Conservation (phyloP, 495 filamentous ascomycete species). For the Aspergillus sparsus region DNA sequence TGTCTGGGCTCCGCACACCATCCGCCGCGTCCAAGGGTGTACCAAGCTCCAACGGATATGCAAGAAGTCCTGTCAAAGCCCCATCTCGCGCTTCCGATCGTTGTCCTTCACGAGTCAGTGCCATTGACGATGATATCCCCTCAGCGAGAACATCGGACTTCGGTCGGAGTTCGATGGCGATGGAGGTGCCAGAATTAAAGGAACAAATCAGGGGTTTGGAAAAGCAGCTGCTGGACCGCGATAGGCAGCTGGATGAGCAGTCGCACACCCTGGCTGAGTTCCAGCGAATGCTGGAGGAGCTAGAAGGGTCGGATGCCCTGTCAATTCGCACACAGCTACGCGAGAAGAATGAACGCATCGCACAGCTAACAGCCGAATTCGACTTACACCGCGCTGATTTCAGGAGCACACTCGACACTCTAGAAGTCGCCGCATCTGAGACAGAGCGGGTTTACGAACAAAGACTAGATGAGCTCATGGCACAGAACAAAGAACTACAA, state of each 20-base stretch:
- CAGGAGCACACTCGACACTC: conserved; percentile 90
- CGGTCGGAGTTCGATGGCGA: conserved; percentile 41
- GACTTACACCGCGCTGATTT: conserved; percentile 96
- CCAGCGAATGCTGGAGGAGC: conserved; percentile 49
- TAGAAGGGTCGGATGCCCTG: conserved; percentile 76
- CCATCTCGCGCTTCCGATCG: conserved; percentile 47
- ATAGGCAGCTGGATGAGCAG: conserved; percentile 85
- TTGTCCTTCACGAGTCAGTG: conserved; percentile 44
- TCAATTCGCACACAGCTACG: conserved; percentile 79
- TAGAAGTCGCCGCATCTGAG: conserved; percentile 94
- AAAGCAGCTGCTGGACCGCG: conserved; percentile 76
- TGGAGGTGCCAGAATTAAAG: conserved; percentile 49
- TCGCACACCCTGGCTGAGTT: conserved; percentile 71
- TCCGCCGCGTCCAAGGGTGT: conserved; percentile 37
- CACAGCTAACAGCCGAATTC: conserved; percentile 88
- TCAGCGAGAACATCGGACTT: conserved; percentile 49
- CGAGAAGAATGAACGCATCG: conserved; percentile 97
- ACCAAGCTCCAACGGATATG: conserved; percentile 33
- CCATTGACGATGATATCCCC: conserved; percentile 37
- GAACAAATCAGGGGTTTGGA: conserved; percentile 67
- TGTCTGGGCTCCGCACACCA: conserved; percentile 54
- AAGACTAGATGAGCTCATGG: conserved; percentile 82
- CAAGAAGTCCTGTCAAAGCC: conserved; percentile 46
- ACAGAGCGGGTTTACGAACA: conserved; percentile 98
- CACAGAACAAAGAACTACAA: conserved; percentile 78